phyloP scores from a whole-genome alignment of 257 asterid species.

The Solanum pimpinellifolium region DNA sequence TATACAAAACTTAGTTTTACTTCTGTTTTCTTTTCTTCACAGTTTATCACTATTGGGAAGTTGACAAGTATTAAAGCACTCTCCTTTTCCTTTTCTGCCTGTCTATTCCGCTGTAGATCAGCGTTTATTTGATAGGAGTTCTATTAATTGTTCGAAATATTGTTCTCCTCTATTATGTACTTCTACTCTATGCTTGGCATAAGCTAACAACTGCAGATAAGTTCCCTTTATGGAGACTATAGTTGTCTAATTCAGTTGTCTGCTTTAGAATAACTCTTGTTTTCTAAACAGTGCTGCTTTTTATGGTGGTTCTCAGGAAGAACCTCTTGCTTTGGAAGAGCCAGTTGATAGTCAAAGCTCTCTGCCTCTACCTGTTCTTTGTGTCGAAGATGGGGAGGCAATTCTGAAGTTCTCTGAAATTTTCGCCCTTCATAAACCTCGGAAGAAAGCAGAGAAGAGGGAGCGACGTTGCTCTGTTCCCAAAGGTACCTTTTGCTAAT shows the following conservation, averaged over 20 bases:
- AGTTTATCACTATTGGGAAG: neutral
- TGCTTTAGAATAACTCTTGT: neutral
- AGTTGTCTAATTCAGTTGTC: neutral
- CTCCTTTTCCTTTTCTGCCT: neutral
- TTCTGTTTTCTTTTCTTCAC: neutral
- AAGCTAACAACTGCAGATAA: neutral
- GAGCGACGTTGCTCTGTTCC: slow-evolving; percentile 44
- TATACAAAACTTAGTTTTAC: neutral
- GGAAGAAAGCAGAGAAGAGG: slow-evolving; percentile 53
- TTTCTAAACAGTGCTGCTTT: neutral
- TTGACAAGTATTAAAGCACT: neutral
- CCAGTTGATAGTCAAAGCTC: slow-evolving; percentile 34
- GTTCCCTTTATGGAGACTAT: neutral
- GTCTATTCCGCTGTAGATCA: neutral
- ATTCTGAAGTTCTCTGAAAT: slow-evolving; percentile 89
- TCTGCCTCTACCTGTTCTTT: slow-evolving; percentile 78
- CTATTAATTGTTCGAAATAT: neutral
- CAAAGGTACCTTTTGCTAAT: slow-evolving; percentile 40
- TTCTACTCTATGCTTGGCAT: neutral
- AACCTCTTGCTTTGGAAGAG: slow-evolving; percentile 36
- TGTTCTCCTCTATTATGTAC: neutral
- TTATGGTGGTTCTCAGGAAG: slow-evolving; percentile 47
- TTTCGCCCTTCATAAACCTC: slow-evolving; percentile 70
- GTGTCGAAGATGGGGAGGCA: slow-evolving; percentile 72
- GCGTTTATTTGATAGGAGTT: neutral